Percentiles rank a stretch among this genome's conserved stretches.
These are phyloP conservation scores for Celoporthe dispersa DNA, from an alignment of 2,329 filamentous ascomycete species.

Conservation along the genomic window DNA sequence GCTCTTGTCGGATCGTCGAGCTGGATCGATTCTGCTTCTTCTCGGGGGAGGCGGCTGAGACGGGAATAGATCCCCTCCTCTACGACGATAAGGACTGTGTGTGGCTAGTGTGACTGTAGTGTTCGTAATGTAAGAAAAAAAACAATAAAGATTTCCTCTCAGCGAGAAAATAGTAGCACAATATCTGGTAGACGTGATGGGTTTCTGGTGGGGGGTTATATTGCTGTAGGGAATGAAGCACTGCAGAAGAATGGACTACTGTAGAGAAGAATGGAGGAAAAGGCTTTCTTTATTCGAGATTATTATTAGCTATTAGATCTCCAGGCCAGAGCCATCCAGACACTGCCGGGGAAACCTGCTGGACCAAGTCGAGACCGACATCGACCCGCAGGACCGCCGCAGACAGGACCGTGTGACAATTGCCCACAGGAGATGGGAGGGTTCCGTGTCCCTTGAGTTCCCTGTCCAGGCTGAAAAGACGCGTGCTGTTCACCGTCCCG, in stretches of 20 bases:
- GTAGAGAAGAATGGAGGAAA: neutral
- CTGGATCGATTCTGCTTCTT: neutral
- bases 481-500: conserved; percentile 9
- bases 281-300: conserved; percentile 15
- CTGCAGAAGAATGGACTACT: neutral
- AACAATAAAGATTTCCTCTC: neutral
- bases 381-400: neutral
- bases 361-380: conserved; percentile 8
- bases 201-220: neutral
- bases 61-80: neutral
- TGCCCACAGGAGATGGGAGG: neutral
- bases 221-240: neutral
- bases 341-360: neutral
- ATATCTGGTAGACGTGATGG: too few relatives aligned
- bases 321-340: conserved; percentile 12
- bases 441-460: conserved; percentile 9
- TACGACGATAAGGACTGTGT: neutral
- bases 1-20: neutral
- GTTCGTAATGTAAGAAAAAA: neutral
- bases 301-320: conserved; percentile 31
- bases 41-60: neutral
- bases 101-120: neutral
- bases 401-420: neutral
- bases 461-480: conserved; percentile 4
- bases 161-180: neutral